Conservation (phyloP, 2,329 filamentous ascomycete genomes). For the Monosporascus sp. region DNA sequence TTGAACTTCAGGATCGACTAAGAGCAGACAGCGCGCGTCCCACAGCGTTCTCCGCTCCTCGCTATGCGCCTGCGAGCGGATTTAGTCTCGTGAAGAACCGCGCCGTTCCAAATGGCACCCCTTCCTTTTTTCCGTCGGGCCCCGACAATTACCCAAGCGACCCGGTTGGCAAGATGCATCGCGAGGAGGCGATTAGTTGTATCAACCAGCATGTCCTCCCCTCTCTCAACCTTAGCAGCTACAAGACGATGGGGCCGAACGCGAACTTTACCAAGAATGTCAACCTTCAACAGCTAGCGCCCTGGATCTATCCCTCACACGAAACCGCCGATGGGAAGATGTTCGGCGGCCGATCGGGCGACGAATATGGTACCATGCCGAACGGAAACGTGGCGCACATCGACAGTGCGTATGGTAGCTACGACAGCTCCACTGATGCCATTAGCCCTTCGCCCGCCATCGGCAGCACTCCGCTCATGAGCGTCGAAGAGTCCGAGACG, state of each 20-base stretch:
- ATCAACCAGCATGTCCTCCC: constrained; percentile 66
- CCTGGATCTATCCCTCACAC: constrained; percentile 49
- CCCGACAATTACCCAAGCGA: constrained; percentile 46
- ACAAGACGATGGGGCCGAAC: constrained; percentile 33
- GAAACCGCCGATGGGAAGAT: constrained; percentile 33
- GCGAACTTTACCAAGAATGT: constrained; percentile 42
- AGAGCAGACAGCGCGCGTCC: constrained; percentile 45
- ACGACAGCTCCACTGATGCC: constrained; percentile 23
- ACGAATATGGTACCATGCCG: constrained; percentile 14
- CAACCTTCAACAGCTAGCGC: constrained; percentile 49
- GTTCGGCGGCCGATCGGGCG: constrained; percentile 18
- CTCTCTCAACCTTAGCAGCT: constrained; percentile 47
- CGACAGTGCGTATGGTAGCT: constrained; percentile 21
- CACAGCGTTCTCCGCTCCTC: constrained; percentile 49
- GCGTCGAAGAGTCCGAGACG: constrained; percentile 57
- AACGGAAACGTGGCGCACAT: constrained; percentile 2
- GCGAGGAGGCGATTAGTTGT: constrained; percentile 61
- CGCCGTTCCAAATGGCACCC: constrained; percentile 58
- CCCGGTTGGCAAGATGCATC: constrained; percentile 59
- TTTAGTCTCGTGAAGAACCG: constrained; percentile 61
- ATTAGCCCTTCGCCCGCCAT: constrained; percentile 29
- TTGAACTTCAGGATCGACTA: constrained; percentile 61
- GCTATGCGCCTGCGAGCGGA: constrained; percentile 50
- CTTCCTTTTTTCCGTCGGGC: constrained; percentile 53
- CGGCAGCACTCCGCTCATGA: constrained; percentile 51